Evolutionary conservation across 164 flowering plant species (phyloP).

Genomic region (Euptelea pleiosperma): DNA sequence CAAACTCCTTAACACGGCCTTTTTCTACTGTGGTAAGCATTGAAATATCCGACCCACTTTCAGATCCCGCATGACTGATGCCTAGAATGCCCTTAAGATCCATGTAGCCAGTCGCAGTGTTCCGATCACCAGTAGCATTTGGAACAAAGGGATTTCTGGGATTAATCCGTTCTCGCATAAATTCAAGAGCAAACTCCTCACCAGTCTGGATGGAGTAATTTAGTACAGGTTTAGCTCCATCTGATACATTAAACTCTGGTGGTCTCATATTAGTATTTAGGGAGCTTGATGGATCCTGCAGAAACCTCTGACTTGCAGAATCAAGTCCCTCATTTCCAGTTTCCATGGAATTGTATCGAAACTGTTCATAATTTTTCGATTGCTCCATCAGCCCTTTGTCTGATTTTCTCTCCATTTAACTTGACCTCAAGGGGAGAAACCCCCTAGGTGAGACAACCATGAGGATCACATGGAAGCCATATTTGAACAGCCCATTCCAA

Average conservation of each 20-base stretch:
- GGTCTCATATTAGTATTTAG: conserved; percentile 43
- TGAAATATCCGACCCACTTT: conserved; percentile 62
- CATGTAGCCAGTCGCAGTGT: conserved; percentile 42
- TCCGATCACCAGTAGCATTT: conserved; percentile 35
- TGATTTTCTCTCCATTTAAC: conserved; percentile 38
- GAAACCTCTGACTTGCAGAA: conserved; percentile 36
- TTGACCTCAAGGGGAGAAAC: conserved; percentile 14
- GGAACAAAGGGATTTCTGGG: conserved; percentile 40
- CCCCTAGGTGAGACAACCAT: conserved; percentile 14
- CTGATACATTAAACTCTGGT: conserved; percentile 38
- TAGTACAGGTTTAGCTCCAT: conserved; percentile 50
- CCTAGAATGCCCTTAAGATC: conserved; percentile 61
- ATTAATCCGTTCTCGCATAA: conserved; percentile 71
- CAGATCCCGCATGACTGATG: conserved; percentile 50
- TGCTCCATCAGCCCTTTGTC: conserved; percentile 34
- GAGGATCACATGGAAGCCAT: conserved; percentile 4
- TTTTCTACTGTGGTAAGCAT: conserved; percentile 36
- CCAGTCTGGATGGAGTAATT: conserved; percentile 92
- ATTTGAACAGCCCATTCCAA: conserved; percentile 1
- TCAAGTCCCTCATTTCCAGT: conserved; percentile 39
- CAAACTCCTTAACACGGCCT: conserved; percentile 37
- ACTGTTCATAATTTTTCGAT: conserved; percentile 36
- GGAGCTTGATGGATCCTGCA: conserved; percentile 41
- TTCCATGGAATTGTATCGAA: conserved; percentile 31
- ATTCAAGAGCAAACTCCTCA: conserved; percentile 90